These are phyloP conservation scores for Cicer arietinum DNA, from an alignment of 306 rosid genomes.

Conservation along the genomic window DNA sequence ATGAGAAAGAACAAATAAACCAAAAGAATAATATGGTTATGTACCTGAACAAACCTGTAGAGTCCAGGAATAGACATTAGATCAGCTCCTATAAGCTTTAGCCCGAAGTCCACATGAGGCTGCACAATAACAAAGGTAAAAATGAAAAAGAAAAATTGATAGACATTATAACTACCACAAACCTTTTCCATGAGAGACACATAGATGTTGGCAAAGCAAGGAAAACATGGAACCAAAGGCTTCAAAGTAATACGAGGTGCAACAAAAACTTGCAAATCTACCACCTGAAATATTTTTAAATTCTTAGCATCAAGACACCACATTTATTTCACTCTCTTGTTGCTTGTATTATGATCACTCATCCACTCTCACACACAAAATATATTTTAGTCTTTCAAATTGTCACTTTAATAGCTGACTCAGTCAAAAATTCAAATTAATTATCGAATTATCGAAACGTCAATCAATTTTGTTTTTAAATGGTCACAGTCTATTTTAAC, in stretches of 20 bases:
- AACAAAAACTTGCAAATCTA: slow-evolving; percentile 80
- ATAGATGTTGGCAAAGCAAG: slow-evolving; percentile 82
- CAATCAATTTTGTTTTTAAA: too few species aligned
- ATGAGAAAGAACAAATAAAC: neutral
- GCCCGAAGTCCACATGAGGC: slow-evolving; percentile 93
- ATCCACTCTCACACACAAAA: neutral
- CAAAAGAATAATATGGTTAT: neutral
- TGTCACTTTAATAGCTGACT: too few species aligned
- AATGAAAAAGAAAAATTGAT: neutral
- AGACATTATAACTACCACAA: slow-evolving; percentile 26
- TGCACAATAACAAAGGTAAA: slow-evolving; percentile 39
- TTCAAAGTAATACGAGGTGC: slow-evolving; percentile 85
- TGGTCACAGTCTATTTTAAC: too few species aligned
- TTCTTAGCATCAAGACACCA: slow-evolving; percentile 29
- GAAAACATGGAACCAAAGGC: slow-evolving; percentile 94
- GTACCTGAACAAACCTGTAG: slow-evolving; percentile 86
- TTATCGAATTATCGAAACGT: too few species aligned
- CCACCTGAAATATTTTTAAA: slow-evolving; percentile 56
- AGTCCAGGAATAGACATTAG: slow-evolving; percentile 94
- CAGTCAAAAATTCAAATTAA: too few species aligned
- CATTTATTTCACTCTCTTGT: neutral
- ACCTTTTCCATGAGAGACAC: slow-evolving; percentile 98
- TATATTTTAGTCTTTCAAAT: too few species aligned
- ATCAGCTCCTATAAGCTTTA: slow-evolving; percentile 79
- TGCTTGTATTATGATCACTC: neutral